Evolutionary conservation across 1,139 yeast species (phyloP), one percentile per base, ranked within the genome.

Genomic region (Lizanozyma gosingica): DNA sequence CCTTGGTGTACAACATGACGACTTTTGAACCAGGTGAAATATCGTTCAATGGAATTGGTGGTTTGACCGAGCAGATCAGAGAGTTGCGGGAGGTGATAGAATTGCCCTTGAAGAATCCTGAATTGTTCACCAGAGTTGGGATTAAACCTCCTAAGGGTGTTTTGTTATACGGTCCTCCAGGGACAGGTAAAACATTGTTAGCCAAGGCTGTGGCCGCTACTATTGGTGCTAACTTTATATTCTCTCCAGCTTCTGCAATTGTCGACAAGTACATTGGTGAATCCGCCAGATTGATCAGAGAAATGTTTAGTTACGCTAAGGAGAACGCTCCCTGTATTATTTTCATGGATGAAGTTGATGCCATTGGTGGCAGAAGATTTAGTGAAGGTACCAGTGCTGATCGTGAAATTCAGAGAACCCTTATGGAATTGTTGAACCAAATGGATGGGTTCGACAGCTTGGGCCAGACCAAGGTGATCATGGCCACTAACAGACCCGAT

Each of bases 201-300:
- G 98, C 98, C 11, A 90, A 92, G 58, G 98, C 98, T 0, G 97
- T 90, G 36, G 98, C 99, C 4, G 97, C 98, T 37, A 92, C 97
- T 4, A 87, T 94, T 54, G 98, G 97, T 39, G 97, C 97, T 38
- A 94, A 94, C 63, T 94, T 94, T 65, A 92, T 94, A 48, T 92
- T 92, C 56, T 86, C 96, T 11, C 98, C 98, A 11, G 97, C 98
- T 1, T 85, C 96, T 4, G 98, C 96, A 37, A 94, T 94, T 59
- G 98, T 94, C 40, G 98, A 94, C 64, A 94, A 94, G 64, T 94
- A 94, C 65, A 94, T 94, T 58, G 99, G 99, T 56, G 99, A 94
- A 63, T 83, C 95, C 18, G 97, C 98, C 1, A 78, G 98, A 56
- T 76, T 94, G 57, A 88, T 94, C 51, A 80, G 99, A 67, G 99